Evolutionary conservation across 176 grass and related monocot species (phyloP), one percentile per base, ranked within the genome.

Genomic region (Zizania latifolia): DNA sequence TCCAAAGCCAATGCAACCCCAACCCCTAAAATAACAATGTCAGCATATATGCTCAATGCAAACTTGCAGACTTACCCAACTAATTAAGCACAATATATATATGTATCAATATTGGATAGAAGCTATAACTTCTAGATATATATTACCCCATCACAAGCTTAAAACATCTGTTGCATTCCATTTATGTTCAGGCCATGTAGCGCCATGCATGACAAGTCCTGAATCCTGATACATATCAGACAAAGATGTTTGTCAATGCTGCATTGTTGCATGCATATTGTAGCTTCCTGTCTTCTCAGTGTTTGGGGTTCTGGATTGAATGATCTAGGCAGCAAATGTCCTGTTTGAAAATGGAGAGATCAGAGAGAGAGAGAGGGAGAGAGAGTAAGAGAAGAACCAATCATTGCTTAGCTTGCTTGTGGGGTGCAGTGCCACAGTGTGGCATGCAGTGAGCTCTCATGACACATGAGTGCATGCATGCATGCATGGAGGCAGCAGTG

Each of bases 361-460:
- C n/a, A n/a, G n/a, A 75, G 72, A 62, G 35, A 55, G 62, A 61
- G 22, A 31, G 22, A 23, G 46, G 66, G 16, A 12, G 37, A 17
- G 65, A 82, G 58, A 68, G 63, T 53, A 26, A 51, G 69, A 61
- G 29, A 24, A 27, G 36, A 76, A 69, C 64, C 75, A 88, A 64
- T 75, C 75, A 84, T 81, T 73, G 79, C 68, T 78, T 60, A 60
- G 68, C 58, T 78, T 67, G 67, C 21, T 16, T 82, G 69, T 82
- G 43, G 53, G 53, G 74, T 35, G 80, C 61, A 87, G 62, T 69
- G 75, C 66, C 30, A 27, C 75, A n/a, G n/a, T n/a, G n/a, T n/a
- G n/a, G n/a, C n/a, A n/a, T n/a, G n/a, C n/a, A 77, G 66, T 24
- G 71, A 67, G 68, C 61, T 56, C 85, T 88, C 75, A 83, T 78